Evolutionary conservation across 352 stramenopile genomes (phyloP).

Genomic region (Peronosclerospora sorghi): DNA sequence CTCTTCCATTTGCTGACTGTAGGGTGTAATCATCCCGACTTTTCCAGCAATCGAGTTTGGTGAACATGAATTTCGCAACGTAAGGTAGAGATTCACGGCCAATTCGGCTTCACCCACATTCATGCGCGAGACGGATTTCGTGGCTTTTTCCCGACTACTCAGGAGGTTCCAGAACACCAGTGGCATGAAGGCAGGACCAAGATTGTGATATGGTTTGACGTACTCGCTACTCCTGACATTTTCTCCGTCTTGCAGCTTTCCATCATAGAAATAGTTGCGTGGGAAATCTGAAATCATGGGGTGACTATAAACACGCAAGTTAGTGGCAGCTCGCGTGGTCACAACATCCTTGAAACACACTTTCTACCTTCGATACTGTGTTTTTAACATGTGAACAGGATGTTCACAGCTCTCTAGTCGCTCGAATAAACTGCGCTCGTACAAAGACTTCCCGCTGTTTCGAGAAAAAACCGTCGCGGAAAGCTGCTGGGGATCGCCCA

Average conservation of each 20-base stretch:
- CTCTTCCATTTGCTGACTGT: constrained; percentile 87
- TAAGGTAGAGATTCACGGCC: constrained; percentile 81
- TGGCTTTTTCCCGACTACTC: constrained; percentile 55
- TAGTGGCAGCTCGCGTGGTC: too few relatives aligned
- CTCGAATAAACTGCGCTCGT: constrained; percentile 89
- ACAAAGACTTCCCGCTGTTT: constrained; percentile 72
- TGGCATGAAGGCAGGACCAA: constrained; percentile 61
- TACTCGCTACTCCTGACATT: constrained; percentile 62
- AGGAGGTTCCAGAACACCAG: constrained; percentile 84
- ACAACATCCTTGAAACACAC: too few relatives aligned
- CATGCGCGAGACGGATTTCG: constrained; percentile 67
- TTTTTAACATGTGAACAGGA: constrained; percentile 84
- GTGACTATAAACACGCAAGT: constrained; percentile 32
- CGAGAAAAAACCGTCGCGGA: constrained; percentile 89
- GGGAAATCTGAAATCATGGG: constrained; percentile 78
- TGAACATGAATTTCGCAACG: constrained; percentile 74
- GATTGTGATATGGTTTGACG: constrained; percentile 63
- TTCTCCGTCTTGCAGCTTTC: constrained; percentile 74
- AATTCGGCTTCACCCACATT: constrained; percentile 78
- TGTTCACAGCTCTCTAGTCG: constrained; percentile 81
- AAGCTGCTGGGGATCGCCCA: constrained; percentile 89
- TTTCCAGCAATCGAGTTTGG: constrained; percentile 64
- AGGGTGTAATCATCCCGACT: constrained; percentile 84
- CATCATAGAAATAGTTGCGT: constrained; percentile 76
- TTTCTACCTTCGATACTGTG: constrained; percentile 72